Evolutionary conservation across 1,284 basidiomycete genomes (phyloP).

Genomic region (Pseudozyma tsukubaensis): DNA sequence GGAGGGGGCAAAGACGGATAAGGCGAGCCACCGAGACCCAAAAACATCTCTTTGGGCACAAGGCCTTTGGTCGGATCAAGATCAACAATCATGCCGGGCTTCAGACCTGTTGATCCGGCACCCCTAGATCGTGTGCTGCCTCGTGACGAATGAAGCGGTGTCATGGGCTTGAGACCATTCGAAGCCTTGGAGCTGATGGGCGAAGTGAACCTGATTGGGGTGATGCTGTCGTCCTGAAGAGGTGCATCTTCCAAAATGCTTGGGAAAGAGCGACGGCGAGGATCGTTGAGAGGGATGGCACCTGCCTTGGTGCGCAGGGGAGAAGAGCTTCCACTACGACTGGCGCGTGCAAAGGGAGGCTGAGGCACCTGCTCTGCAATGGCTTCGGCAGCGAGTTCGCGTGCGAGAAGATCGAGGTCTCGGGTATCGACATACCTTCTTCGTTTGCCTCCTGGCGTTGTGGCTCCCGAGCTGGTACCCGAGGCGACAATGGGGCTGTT

Average conservation of each 20-base stretch:
- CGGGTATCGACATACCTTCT: slow-evolving; percentile 55
- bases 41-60: slow-evolving; percentile 53
- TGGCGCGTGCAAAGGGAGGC: slow-evolving; percentile 41
- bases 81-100: not conserved
- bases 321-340: slow-evolving; percentile 45
- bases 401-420: slow-evolving; percentile 54
- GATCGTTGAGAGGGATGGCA: slow-evolving; percentile 25
- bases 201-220: slow-evolving; percentile 1
- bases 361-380: slow-evolving; percentile 43
- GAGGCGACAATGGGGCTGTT: slow-evolving; percentile 17
- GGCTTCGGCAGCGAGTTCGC: slow-evolving; percentile 59
- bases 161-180: slow-evolving; percentile 33
- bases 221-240: slow-evolving; percentile 30
- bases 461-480: slow-evolving; percentile 22
- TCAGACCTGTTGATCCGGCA: not conserved
- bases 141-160: slow-evolving; percentile 17
- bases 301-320: slow-evolving; percentile 37
- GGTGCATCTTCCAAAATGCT: slow-evolving; percentile 47
- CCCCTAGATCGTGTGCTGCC: slow-evolving; percentile 6
- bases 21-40: slow-evolving; percentile 55
- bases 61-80: slow-evolving; percentile 29
- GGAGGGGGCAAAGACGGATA: slow-evolving; percentile 44
- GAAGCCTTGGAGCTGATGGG: not conserved
- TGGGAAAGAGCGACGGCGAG: slow-evolving; percentile 47
- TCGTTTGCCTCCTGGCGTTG: slow-evolving; percentile 36